Evolutionary conservation across 306 rosid genomes (phyloP).

Genomic region (Cucurbita moschata): DNA sequence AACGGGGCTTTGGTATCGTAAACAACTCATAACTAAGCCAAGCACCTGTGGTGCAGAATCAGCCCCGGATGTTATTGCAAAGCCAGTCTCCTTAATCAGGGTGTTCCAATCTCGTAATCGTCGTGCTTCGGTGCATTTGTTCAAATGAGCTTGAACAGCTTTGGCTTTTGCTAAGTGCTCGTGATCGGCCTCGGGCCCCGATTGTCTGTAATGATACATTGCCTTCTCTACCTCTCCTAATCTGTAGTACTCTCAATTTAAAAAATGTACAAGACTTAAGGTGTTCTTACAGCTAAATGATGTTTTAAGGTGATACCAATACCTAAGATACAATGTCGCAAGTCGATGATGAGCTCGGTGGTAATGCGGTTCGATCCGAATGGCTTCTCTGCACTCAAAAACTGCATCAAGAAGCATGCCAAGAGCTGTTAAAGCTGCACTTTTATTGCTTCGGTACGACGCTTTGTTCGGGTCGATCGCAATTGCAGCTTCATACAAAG

Average conservation of each 20-base stretch:
- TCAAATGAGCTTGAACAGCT: slow-evolving; percentile 40
- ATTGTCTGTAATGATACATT: slow-evolving; percentile 52
- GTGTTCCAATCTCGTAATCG: slow-evolving; percentile 71
- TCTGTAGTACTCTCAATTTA: slow-evolving; percentile 17
- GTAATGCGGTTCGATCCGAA: slow-evolving; percentile 65
- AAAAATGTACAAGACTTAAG: neutral
- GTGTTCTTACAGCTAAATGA: neutral
- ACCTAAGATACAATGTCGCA: slow-evolving; percentile 68
- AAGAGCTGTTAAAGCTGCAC: slow-evolving; percentile 78
- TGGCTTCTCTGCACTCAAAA: slow-evolving; percentile 85
- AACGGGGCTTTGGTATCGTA: neutral
- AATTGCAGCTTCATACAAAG: slow-evolving; percentile 78
- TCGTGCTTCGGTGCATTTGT: slow-evolving; percentile 64
- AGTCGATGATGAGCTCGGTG: slow-evolving; percentile 81
- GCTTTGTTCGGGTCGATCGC: slow-evolving; percentile 69
- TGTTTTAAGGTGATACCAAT: neutral
- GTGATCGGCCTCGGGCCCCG: slow-evolving; percentile 72
- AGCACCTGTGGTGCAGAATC: slow-evolving; percentile 74
- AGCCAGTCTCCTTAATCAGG: slow-evolving; percentile 29
- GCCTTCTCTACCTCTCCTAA: slow-evolving; percentile 78
- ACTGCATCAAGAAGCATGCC: slow-evolving; percentile 72
- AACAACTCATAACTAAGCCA: neutral
- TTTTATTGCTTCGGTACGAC: slow-evolving; percentile 71
- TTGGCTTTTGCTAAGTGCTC: slow-evolving; percentile 61
- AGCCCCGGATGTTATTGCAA: slow-evolving; percentile 40